Evolutionary conservation across 2,329 filamentous ascomycete species (phyloP), one percentile per base, ranked within the genome.

Genomic region (Diplodia sapinea): DNA sequence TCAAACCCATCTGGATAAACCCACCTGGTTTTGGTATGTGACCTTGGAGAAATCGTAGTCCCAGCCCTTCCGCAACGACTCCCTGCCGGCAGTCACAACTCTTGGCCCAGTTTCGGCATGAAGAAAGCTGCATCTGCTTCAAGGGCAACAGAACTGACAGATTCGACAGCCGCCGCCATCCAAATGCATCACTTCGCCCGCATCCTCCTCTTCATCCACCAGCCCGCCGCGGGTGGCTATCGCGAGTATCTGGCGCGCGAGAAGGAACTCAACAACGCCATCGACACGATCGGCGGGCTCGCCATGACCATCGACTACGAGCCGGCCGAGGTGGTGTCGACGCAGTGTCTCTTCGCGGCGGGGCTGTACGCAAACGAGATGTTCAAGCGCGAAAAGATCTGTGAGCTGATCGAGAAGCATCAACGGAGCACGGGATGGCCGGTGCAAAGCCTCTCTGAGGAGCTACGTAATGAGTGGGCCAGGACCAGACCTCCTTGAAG

Each of bases 101-200:
- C 7, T 20, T 11, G 9, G 1, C 15, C 15, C 36, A 36, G 8
- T 17, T 31, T 13, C 20, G 13, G 12, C 59, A 13, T n/a, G 8
- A 31, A 6, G 8, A 6, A 17, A 17, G 15, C 59, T n/a, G 26
- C 15, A n/a, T 69, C 6, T 69, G 69, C 15, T 56, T 36, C 9
- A 12, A 36, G 33, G 11, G 11, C 9, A 36, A 36, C 11, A 75
- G 72, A 74, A 74, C 77, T 47, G 73, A 78, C 64, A 73, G 74
- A 36, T 73, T 29, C 72, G 1, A 70, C 75, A 67, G 79, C 79
- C 1, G 81, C 82, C 13, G 82, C 85, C 0, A 73, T 87, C 6
- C 85, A 87, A 70, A 80, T 83, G 15, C 83, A 85, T 70, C 80
- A 81, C 70, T 83, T 86, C 68, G 84, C 85, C 0, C 79, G 82